Evolutionary conservation across 129 eudicot species (phyloP), one percentile per base, ranked within the genome.

Genomic region (Chrysanthemum makinoi): DNA sequence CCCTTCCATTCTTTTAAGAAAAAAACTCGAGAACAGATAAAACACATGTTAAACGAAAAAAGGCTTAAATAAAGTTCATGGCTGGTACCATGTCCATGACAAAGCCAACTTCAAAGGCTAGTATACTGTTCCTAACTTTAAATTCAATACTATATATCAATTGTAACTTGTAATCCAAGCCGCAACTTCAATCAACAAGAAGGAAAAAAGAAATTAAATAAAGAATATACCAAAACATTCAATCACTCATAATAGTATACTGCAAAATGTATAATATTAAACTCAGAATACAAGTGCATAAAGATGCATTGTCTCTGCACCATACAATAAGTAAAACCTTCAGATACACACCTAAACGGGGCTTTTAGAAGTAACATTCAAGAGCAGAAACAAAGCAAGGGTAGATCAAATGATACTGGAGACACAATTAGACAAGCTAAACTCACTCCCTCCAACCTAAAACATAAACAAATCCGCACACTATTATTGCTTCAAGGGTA

Each of bases 361-460:
- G 43, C 53, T 58, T 50, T 51, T 39, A 15, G 18, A 62, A 50
- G 63, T 50, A 72, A 30, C 35, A 62, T 15, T 52, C 70, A 50
- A 39, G 39, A 20, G 65, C 7, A 48, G 51, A 69, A 69, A 16
- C 3, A 43, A 14, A 10, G 13, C 66, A 55, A 74, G 54, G 51
- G 28, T 47, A 69, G 48, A 47, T 63, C 65, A 56, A 43, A 49
- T 19, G 39, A 26, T 59, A 62, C 70, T 17, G 60, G 33, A 49
- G 28, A 22, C 19, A 12, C 66, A 28, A 68, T 15, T 69, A 69
- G 75, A 69, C 17, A 69, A 17, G 74, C 52, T 77, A 68, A 76
- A 68, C 62, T 49, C 50, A 59, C 65, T 77, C 75, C 75, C 16
- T 60, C 39, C 72, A 63, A 70, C 68, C 77, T 63, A 70, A 30